Conservation (phyloP, 2,329 filamentous ascomycete genomes). For the Pyrenophora seminiperda region DNA sequence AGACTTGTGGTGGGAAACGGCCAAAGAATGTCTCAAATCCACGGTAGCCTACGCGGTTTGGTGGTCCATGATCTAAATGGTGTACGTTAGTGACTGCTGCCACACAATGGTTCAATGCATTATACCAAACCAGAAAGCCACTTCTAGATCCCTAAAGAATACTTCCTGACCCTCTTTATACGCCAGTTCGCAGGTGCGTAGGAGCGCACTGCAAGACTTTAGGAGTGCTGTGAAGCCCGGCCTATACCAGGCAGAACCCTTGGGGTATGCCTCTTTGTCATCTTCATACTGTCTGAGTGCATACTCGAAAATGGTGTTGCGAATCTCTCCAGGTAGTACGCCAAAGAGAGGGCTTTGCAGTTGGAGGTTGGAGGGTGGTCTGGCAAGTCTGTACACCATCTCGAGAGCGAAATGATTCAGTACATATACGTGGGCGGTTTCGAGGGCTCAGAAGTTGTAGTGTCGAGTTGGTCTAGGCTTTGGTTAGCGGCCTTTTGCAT, state of each 20-base stretch:
- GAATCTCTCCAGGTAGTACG: conserved; percentile 12
- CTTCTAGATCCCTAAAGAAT: conserved; percentile 10
- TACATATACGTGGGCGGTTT: neutral
- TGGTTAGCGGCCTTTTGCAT: neutral
- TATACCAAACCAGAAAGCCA: conserved; percentile 16
- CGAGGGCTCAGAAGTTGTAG: neutral
- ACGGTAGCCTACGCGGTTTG: conserved; percentile 1
- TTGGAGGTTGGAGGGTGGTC: conserved; percentile 7
- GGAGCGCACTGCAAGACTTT: conserved; percentile 12
- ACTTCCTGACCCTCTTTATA: conserved; percentile 14
- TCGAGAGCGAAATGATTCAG: neutral
- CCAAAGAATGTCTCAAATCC: conserved; percentile 9
- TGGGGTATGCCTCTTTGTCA: conserved; percentile 6
- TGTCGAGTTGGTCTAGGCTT: neutral
- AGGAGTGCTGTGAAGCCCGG: conserved; percentile 11
- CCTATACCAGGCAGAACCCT: conserved; percentile 16
- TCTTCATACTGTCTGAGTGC: conserved; percentile 16
- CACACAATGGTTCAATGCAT: no score
- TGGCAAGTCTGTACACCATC: conserved; percentile 3
- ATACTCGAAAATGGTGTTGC: conserved; percentile 11
- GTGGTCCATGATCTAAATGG: conserved; percentile 11
- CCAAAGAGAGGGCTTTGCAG: conserved; percentile 13
- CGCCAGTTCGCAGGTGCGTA: conserved; percentile 13
- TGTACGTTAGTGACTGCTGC: neutral
- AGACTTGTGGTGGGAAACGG: conserved; percentile 1